phyloP scores from a whole-genome alignment of 2,329 filamentous ascomycete genomes.

The Hypoxylon sp. region DNA sequence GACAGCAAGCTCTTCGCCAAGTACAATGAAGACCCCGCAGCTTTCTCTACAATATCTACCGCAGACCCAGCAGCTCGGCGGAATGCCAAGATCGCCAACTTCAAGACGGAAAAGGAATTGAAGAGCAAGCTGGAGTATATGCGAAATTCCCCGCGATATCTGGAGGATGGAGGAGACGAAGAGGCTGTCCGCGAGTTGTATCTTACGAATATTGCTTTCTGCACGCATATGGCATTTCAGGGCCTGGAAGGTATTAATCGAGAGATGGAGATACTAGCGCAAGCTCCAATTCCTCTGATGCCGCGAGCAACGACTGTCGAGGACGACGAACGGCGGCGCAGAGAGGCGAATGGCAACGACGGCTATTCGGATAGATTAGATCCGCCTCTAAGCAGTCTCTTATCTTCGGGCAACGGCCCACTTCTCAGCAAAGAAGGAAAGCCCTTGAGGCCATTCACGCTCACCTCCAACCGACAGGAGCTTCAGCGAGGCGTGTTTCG shows the following conservation, averaged over 20 bases:
- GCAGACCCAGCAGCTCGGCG: slow-evolving; percentile 76
- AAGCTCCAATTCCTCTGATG: slow-evolving; percentile 72
- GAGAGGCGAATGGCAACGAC: slow-evolving; percentile 57
- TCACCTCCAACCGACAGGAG: slow-evolving; percentile 82
- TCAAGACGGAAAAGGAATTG: slow-evolving; percentile 87
- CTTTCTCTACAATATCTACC: slow-evolving; percentile 79
- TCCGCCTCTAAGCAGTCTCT: slow-evolving; percentile 67
- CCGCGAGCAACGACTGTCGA: slow-evolving; percentile 62
- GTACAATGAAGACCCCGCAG: slow-evolving; percentile 79
- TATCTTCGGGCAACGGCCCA: slow-evolving; percentile 72
- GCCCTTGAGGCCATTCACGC: slow-evolving; percentile 90
- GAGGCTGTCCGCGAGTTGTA: slow-evolving; percentile 85
- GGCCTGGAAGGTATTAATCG: slow-evolving; percentile 88
- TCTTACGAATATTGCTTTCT: slow-evolving; percentile 80
- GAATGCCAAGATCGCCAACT: slow-evolving; percentile 88
- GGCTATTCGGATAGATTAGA: slow-evolving; percentile 84
- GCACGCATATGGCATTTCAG: slow-evolving; percentile 85
- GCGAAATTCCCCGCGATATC: slow-evolving; percentile 59
- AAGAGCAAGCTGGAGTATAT: slow-evolving; percentile 81
- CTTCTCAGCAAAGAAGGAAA: slow-evolving; percentile 84
- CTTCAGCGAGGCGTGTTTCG: slow-evolving; percentile 87
- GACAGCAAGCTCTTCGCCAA: slow-evolving; percentile 79
- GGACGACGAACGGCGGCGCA: slow-evolving; percentile 62
- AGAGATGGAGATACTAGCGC: slow-evolving; percentile 85
- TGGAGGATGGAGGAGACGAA: slow-evolving; percentile 80